Conservation (phyloP, 2,329 filamentous ascomycete genomes). For the Decorospora gaudefroyi region DNA sequence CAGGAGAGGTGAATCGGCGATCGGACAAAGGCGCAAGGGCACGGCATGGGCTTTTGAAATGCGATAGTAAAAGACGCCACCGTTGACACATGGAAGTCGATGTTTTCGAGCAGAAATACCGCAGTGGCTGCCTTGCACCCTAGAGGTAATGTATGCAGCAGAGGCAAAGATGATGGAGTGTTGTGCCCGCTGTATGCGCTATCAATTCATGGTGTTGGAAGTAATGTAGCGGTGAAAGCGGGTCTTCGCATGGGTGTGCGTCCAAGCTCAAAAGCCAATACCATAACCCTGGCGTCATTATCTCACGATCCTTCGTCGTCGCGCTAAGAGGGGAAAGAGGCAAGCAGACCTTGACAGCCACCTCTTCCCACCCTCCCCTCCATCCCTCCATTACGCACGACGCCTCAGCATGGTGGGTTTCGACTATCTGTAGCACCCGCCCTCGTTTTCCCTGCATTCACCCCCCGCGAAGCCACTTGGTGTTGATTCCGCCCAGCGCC, state of each 20-base stretch:
- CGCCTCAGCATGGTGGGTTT: too few species aligned
- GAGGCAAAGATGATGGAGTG: neutral
- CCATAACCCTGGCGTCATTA: conserved; percentile 21
- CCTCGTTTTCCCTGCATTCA: neutral
- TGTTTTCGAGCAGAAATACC: too few species aligned
- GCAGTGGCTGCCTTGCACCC: too few species aligned
- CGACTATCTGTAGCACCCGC: too few species aligned
- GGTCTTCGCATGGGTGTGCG: conserved; percentile 1
- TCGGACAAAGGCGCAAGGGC: conserved; percentile 4
- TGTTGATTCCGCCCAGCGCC: too few species aligned
- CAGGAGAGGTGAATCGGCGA: conserved; percentile 10
- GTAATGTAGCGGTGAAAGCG: conserved; percentile 25
- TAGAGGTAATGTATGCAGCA: neutral
- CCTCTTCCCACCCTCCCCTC: neutral
- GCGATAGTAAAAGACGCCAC: neutral
- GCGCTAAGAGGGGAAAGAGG: conserved; percentile 6
- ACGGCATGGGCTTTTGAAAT: conserved; percentile 14
- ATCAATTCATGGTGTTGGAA: conserved; percentile 9
- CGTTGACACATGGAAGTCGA: neutral
- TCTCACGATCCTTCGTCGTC: conserved; percentile 5
- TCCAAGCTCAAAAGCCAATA: neutral
- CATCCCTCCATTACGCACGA: too few species aligned
- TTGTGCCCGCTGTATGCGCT: conserved; percentile 11
- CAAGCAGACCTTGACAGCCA: too few species aligned
- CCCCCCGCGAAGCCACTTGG: too few species aligned